phyloP scores from a whole-genome alignment of 2,329 filamentous ascomycete genomes.

The Metarhizium album region DNA sequence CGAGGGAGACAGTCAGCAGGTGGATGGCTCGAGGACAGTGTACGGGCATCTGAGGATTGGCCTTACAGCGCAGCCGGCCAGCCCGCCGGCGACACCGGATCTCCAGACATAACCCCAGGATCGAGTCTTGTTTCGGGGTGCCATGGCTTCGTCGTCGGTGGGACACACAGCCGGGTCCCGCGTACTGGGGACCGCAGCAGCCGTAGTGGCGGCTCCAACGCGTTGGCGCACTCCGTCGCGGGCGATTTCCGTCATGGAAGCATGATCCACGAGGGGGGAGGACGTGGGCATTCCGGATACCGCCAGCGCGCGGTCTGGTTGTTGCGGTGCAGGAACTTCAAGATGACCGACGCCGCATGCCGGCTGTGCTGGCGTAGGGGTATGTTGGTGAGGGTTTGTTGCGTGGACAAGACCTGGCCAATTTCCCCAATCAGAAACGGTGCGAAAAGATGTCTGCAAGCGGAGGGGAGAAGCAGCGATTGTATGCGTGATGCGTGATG shows the following conservation, averaged over 20 bases:
- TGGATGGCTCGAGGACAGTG: not conserved
- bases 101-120: conserved; percentile 76
- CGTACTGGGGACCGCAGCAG: conserved; percentile 11
- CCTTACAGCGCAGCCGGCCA: conserved; percentile 85
- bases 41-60: not conserved
- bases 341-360: conserved; percentile 12
- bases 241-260: conserved; percentile 43
- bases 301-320: conserved; percentile 4
- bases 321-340: conserved; percentile 6
- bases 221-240: conserved; percentile 22
- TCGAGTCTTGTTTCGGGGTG: conserved; percentile 41
- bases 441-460: not conserved
- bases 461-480: not conserved
- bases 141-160: conserved; percentile 35
- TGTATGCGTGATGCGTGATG: no score
- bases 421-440: no score
- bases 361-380: not conserved
- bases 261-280: conserved; percentile 45
- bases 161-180: conserved; percentile 34
- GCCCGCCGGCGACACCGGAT: conserved; percentile 74
- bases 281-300: conserved; percentile 41
- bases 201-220: conserved; percentile 10
- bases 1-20: conserved; percentile 6
- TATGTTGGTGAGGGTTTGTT: no score
- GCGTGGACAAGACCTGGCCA: no score